Conservation (phyloP, 208 protist species). For the Acanthamoeba comandoni region DNA sequence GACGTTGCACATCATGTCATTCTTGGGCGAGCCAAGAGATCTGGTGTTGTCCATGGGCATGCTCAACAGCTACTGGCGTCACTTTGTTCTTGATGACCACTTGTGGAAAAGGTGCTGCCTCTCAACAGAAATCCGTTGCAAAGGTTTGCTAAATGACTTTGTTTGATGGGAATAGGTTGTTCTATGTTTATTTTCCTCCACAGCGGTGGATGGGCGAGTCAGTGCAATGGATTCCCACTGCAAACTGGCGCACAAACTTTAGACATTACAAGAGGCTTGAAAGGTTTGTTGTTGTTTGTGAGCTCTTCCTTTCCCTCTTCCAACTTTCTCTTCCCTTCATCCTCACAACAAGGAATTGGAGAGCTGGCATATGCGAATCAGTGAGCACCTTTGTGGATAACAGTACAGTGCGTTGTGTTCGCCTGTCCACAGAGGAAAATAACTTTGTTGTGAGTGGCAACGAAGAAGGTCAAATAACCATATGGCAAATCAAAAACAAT, state of each 20-base stretch:
- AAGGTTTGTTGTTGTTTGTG: neutral
- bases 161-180: no score
- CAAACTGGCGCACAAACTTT: slow-evolving; percentile 39
- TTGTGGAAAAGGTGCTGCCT: slow-evolving; percentile 44
- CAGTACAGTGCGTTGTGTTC: slow-evolving; percentile 41
- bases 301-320: neutral
- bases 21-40: slow-evolving; percentile 11
- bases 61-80: slow-evolving; percentile 38
- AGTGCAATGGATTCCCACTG: slow-evolving; percentile 27
- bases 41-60: slow-evolving; percentile 29
- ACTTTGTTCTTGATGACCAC: slow-evolving; percentile 23
- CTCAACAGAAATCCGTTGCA: no score
- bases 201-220: slow-evolving; percentile 47
- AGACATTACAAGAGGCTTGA: slow-evolving; percentile 11
- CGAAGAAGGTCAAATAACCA: neutral
- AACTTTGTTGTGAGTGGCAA: slow-evolving; percentile 15
- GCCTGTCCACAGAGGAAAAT: neutral
- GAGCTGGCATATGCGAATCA: neutral
- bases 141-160: no score
- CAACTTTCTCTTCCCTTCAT: no score
- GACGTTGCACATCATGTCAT: slow-evolving; percentile 50
- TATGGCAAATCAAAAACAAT: slow-evolving; percentile 18
- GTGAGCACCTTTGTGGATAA: neutral
- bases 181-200: slow-evolving; percentile 47
- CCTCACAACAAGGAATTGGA: slow-evolving; percentile 4